Evolutionary conservation across 2,329 filamentous ascomycete species (phyloP), one percentile per base, ranked within the genome.

Genomic region (Verticillium nubilum): DNA sequence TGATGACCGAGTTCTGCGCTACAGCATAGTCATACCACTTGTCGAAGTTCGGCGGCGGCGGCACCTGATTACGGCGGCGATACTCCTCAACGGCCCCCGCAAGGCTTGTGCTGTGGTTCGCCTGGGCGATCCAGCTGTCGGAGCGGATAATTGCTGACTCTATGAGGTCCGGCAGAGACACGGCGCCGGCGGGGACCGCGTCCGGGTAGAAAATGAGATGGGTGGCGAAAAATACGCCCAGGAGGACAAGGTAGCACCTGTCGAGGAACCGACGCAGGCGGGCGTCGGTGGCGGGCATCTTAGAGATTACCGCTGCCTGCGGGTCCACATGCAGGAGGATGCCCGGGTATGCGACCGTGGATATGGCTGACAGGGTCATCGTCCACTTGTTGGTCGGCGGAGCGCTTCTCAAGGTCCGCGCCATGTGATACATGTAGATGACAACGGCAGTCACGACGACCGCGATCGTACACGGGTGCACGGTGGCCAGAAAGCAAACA

Each of bases 11-110:
- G 1, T 83, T 80, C 59, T 81, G 85, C n/a, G 82, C 78, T 62
- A 82, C 84, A 4, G 92, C 91, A 68, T 90, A 92, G 23, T 88
- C 81, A 69, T 88, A 96, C 92, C 92, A 97, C 64, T 87, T 86
- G 67, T 92, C 89, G 67, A 96, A 96, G 60, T 89, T 84, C 1
- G 88, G 90, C 10, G 92, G 92, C 17, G 92, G 92, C 61, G 91
- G 84, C 15, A 85, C 85, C 66, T 89, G 66, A 60, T 85, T 77
- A 5, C 79, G 76, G 54, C 82, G 76, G 54, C 75, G 74, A 65
- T 86, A 86, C 58, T 81, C 75, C 4, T 70, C 67, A 3, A 79
- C 75, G 0, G 82, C 83, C 9, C 78, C 71, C 1, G 70, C 70
- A 2, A 84, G 68, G 13, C 74, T 80, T 12, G 73, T 73, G 65